These are phyloP conservation scores for Hypoxylon intermedium DNA, from an alignment of 495 filamentous ascomycete genomes.

Conservation along the genomic window DNA sequence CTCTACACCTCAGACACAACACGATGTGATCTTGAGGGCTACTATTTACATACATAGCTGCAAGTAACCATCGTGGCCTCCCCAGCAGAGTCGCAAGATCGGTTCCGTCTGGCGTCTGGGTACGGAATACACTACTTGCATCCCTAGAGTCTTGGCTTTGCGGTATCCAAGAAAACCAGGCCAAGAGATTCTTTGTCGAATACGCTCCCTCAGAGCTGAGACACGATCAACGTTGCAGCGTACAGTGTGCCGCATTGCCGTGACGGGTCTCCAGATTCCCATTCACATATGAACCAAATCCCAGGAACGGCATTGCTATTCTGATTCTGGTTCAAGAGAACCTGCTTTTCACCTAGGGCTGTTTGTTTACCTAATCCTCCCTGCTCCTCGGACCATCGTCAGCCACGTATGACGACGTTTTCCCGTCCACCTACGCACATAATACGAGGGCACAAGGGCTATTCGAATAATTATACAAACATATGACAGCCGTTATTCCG, in stretches of 20 bases:
- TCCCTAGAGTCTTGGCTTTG: neutral
- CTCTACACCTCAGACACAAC: neutral
- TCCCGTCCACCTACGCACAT: too few species aligned
- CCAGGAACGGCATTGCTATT: slow-evolving; percentile 4
- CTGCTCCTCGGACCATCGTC: neutral
- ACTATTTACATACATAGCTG: neutral
- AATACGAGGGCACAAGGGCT: too few species aligned
- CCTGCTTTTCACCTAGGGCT: neutral
- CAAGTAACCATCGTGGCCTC: neutral
- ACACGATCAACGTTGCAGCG: neutral
- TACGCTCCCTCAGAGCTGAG: neutral
- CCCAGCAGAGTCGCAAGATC: neutral
- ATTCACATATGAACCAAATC: neutral
- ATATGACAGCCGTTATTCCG: too few species aligned
- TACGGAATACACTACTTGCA: neutral
- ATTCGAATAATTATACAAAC: too few species aligned
- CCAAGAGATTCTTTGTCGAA: neutral
- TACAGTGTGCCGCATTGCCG: slow-evolving; percentile 26
- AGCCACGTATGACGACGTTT: slow-evolving; percentile 37
- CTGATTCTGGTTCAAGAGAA: neutral
- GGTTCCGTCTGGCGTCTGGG: neutral
- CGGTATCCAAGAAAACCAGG: neutral
- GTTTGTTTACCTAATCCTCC: neutral
- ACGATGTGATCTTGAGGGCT: neutral
- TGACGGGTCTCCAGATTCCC: neutral